These are phyloP conservation scores for Coemansia sp. DNA, from an alignment of 192 early-diverging fungal genomes.

Conservation along the genomic window DNA sequence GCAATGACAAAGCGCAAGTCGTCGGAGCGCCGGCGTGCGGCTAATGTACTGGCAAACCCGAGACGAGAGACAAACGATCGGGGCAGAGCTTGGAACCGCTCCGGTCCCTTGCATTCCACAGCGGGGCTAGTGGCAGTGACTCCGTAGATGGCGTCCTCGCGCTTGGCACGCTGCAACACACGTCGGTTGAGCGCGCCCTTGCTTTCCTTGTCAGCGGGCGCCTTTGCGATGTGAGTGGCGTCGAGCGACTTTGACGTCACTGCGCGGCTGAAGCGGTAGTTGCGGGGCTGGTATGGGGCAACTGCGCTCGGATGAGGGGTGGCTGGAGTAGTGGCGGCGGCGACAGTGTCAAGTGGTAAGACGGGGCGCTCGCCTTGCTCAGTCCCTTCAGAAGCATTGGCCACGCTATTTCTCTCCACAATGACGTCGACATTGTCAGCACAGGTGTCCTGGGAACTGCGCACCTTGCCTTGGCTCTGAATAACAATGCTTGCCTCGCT, in stretches of 20 bases:
- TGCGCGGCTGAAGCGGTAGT: slow-evolving; percentile 7
- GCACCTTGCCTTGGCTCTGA: background rate
- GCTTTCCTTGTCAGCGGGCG: background rate
- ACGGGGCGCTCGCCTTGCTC: background rate
- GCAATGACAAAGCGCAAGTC: slow-evolving; percentile 43
- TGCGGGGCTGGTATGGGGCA: slow-evolving; percentile 1
- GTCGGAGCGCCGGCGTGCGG: slow-evolving; percentile 30
- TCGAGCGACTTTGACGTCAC: slow-evolving; percentile 42
- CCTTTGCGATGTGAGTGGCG: slow-evolving; percentile 4
- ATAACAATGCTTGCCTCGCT: background rate
- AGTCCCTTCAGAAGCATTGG: background rate
- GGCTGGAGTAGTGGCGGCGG: background rate
- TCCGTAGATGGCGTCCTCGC: slow-evolving; percentile 30
- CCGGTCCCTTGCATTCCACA: slow-evolving; percentile 16
- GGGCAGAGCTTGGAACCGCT: slow-evolving; percentile 39
- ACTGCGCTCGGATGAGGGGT: slow-evolving; percentile 2
- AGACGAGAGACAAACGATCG: slow-evolving; percentile 41
- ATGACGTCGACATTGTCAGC: background rate
- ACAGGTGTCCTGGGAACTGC: slow-evolving; percentile 6
- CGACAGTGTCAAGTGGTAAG: background rate
- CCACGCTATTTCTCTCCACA: slow-evolving; percentile 5
- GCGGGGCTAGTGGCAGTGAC: background rate
- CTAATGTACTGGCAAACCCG: slow-evolving; percentile 34
- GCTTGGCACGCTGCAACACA: slow-evolving; percentile 36
- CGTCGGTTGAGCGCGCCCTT: slow-evolving; percentile 29